Percentiles rank a stretch among this genome's conserved stretches.
Conservation (phyloP, 2,329 filamentous ascomycete genomes). For the Penicillium fuscoglaucum region DNA sequence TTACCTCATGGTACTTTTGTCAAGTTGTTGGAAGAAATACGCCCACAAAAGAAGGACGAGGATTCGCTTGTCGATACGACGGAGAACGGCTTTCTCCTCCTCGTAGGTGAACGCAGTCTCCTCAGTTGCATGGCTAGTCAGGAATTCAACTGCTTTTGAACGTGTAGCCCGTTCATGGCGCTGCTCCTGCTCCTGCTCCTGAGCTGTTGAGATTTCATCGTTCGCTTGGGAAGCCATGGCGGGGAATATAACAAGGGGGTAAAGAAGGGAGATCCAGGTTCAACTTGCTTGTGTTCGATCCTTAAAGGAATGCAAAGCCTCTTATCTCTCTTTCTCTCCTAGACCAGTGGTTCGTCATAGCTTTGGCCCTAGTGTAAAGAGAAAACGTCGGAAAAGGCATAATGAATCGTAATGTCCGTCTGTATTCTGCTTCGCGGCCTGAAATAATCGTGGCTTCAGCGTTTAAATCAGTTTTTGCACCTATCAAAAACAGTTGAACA, state of each 20-base stretch:
- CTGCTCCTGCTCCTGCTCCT: neutral
- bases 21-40: conserved; percentile 61
- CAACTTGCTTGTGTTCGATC: neutral
- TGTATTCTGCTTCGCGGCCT: too few species aligned
- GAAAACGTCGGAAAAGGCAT: too few species aligned
- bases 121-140: neutral
- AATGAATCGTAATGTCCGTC: too few species aligned
- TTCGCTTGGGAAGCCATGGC: neutral
- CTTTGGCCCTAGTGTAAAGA: too few species aligned
- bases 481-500: too few species aligned
- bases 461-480: too few species aligned
- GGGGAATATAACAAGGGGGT: neutral
- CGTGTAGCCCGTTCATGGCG: neutral
- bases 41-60: conserved; percentile 55
- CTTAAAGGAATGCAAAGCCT: neutral
- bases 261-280: neutral
- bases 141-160: conserved; percentile 5
- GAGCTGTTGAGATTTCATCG: conserved; percentile 1
- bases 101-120: conserved; percentile 47
- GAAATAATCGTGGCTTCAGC: too few species aligned
- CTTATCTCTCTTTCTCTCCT: neutral
- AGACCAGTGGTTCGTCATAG: neutral
- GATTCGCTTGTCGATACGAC: conserved; percentile 51
- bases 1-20: conserved; percentile 39
- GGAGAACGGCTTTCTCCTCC: conserved; percentile 45